Evolutionary conservation across 1,139 yeast species (phyloP).

Genomic region (Martiniozyma asiatica): DNA sequence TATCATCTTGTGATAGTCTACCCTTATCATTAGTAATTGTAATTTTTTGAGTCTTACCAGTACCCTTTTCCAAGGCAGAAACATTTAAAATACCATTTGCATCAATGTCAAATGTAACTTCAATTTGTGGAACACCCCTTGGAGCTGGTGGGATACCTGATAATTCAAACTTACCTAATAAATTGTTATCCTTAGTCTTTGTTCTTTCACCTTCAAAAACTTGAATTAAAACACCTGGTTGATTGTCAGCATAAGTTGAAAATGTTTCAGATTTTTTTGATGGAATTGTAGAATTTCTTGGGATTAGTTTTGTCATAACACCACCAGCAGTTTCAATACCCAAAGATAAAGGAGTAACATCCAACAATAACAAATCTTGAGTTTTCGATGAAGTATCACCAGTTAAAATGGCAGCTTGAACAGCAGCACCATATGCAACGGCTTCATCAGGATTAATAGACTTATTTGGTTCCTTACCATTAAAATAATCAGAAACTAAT

Average conservation of each 20-base stretch:
- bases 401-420: slow-evolving; percentile 82
- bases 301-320: slow-evolving; percentile 53
- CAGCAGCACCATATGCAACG: slow-evolving; percentile 67
- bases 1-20: slow-evolving; percentile 70
- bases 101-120: slow-evolving; percentile 87
- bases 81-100: slow-evolving; percentile 94
- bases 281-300: slow-evolving; percentile 54
- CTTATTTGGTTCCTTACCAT: slow-evolving; percentile 67
- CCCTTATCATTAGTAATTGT: slow-evolving; percentile 97
- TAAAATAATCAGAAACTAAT: slow-evolving; percentile 93
- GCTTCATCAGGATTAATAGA: slow-evolving; percentile 49
- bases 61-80: slow-evolving; percentile 89
- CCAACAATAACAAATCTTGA: slow-evolving; percentile 41
- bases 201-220: slow-evolving; percentile 93
- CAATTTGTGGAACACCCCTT: slow-evolving; percentile 72
- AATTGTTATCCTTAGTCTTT: slow-evolving; percentile 86
- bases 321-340: slow-evolving; percentile 61
- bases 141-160: slow-evolving; percentile 81
- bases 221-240: slow-evolving; percentile 54
- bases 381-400: slow-evolving; percentile 67
- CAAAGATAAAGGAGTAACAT: slow-evolving; percentile 47
- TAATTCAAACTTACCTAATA: slow-evolving; percentile 90
- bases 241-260: slow-evolving; percentile 55
- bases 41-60: slow-evolving; percentile 89
- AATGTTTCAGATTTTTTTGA: slow-evolving; percentile 51